Conservation (phyloP, 1,284 basidiomycete genomes). For the Lentinula novae-zelandiae region DNA sequence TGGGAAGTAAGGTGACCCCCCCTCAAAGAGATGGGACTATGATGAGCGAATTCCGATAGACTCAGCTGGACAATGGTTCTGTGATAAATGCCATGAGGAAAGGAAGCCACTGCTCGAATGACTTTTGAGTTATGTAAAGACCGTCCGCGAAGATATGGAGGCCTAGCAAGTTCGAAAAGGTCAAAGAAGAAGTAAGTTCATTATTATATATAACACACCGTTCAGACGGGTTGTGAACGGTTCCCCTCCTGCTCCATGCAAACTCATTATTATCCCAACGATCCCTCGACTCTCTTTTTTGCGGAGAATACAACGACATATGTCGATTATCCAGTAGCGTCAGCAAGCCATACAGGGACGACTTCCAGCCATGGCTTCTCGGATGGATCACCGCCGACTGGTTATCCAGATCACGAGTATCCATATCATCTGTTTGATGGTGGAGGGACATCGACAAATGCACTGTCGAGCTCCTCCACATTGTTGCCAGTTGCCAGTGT, state of each 20-base stretch:
- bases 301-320: background rate
- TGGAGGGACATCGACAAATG: conserved; percentile 28
- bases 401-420: conserved; percentile 37
- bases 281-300: background rate
- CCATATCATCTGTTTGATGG: conserved; percentile 34
- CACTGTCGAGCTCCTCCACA: conserved; percentile 24
- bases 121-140: conserved; percentile 13
- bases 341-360: background rate
- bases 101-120: conserved; percentile 2
- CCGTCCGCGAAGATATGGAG: conserved; percentile 16
- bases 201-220: conserved; percentile 8
- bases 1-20: background rate
- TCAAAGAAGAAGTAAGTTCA: background rate
- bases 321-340: background rate
- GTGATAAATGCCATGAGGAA: conserved; percentile 13
- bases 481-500: conserved; percentile 24
- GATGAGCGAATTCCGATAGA: background rate
- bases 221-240: background rate
- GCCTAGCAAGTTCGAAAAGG: conserved; percentile 6
- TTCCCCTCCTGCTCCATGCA: conserved; percentile 8
- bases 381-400: conserved; percentile 38
- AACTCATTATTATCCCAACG: conserved; percentile 5
- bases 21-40: background rate
- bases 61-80: conserved; percentile 4
- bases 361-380: conserved; percentile 34